Conservation (phyloP, 176 grass and related monocot species). For the Dendrocalamus sinicus region DNA sequence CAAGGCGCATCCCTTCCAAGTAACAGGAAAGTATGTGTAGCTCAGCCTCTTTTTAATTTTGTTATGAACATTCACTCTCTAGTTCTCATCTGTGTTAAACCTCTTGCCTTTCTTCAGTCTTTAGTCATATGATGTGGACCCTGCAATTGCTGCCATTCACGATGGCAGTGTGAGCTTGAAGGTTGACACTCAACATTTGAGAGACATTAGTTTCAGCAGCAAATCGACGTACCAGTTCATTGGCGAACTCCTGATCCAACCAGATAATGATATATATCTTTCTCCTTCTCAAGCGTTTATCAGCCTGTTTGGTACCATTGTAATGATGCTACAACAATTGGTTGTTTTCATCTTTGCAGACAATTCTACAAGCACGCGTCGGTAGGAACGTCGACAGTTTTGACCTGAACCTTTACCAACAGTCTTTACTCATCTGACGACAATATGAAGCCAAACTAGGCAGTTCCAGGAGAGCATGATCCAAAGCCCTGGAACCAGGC, state of each 20-base stretch:
- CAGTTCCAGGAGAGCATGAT: constrained; percentile 51
- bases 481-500: background rate
- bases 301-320: background rate
- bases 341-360: constrained; percentile 44
- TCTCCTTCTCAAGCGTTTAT: constrained; percentile 7
- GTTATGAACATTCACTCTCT: background rate
- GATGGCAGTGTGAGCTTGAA: constrained; percentile 54
- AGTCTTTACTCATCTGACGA: constrained; percentile 62
- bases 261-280: constrained; percentile 41
- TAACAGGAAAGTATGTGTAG: constrained; percentile 69
- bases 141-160: constrained; percentile 55
- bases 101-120: constrained; percentile 54
- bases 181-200: constrained; percentile 63
- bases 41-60: background rate
- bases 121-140: constrained; percentile 62
- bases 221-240: constrained; percentile 78
- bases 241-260: constrained; percentile 65
- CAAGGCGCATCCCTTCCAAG: constrained; percentile 73
- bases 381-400: constrained; percentile 74
- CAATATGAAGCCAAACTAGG: constrained; percentile 55
- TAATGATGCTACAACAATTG: background rate
- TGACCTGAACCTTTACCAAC: constrained; percentile 74
- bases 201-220: constrained; percentile 52
- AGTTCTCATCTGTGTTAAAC: background rate
- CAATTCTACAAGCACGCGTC: constrained; percentile 62